Evolutionary conservation across 2,329 filamentous ascomycete genomes (phyloP).

Genomic region (Alternaria metachromatica): DNA sequence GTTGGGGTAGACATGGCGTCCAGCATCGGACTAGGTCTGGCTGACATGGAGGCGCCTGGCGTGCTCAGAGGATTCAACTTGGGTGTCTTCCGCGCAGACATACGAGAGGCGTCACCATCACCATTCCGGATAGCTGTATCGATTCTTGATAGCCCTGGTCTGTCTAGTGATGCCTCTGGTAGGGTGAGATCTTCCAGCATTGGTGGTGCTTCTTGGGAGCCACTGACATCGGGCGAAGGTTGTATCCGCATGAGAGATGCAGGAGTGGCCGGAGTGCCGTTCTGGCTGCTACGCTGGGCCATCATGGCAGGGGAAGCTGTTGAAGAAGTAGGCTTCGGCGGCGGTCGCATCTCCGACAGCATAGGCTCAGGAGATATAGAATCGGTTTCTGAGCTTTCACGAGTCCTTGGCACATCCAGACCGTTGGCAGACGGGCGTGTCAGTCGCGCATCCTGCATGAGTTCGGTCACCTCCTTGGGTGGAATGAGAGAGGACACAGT

Average conservation of each 20-base stretch:
- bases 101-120: constrained; percentile 62
- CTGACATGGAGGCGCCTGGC: constrained; percentile 42
- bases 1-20: constrained; percentile 61
- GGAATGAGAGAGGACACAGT: constrained; percentile 53
- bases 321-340: constrained; percentile 69
- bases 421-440: constrained; percentile 31
- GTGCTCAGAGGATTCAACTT: constrained; percentile 66
- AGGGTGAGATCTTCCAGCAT: constrained; percentile 69
- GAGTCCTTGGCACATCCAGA: constrained; percentile 34
- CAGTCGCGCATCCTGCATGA: constrained; percentile 47
- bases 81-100: constrained; percentile 72
- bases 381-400: constrained; percentile 54
- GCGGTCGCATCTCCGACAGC: constrained; percentile 61
- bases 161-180: constrained; percentile 68
- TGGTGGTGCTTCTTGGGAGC: constrained; percentile 30
- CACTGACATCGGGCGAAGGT: constrained; percentile 44
- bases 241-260: constrained; percentile 77
- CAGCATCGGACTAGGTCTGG: constrained; percentile 59
- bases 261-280: constrained; percentile 68
- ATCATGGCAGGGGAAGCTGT: constrained; percentile 72
- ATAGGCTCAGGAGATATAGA: constrained; percentile 59
- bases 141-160: constrained; percentile 57
- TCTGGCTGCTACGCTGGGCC: constrained; percentile 50
- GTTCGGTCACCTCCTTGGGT: constrained; percentile 53
- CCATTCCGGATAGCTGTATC: constrained; percentile 59